Conservation (phyloP, 2,329 filamentous ascomycete genomes). For the Colletotrichum graminicola region DNA sequence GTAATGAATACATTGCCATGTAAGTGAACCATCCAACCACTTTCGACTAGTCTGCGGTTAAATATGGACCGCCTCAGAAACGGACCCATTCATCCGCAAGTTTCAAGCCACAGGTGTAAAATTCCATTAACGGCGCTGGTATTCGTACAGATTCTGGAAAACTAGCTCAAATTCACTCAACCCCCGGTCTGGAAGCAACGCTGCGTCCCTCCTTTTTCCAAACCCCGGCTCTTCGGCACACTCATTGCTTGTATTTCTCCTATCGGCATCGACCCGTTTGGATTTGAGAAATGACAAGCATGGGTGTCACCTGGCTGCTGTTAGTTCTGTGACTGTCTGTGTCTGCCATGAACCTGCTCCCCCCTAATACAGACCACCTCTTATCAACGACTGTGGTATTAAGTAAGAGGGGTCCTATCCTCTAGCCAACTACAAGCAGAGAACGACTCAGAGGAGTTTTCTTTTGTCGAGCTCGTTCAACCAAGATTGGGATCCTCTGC, state of each 20-base stretch:
- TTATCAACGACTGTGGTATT: neutral
- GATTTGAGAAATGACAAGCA: neutral
- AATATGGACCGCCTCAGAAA: neutral
- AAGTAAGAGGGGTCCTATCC: neutral
- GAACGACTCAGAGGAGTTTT: neutral
- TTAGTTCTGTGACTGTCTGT: neutral
- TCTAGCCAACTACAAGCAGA: neutral
- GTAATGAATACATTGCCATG: neutral
- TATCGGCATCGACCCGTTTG: too few species aligned
- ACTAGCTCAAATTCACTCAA: slow-evolving; percentile 2
- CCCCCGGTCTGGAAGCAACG: neutral
- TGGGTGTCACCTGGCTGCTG: neutral
- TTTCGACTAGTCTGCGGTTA: neutral
- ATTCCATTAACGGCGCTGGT: neutral
- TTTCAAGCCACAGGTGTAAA: neutral
- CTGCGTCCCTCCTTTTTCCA: neutral
- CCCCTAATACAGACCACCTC: too few species aligned
- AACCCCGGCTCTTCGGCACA: neutral
- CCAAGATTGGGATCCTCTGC: neutral
- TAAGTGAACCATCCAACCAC: neutral
- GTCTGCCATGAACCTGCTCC: neutral
- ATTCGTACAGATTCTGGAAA: neutral
- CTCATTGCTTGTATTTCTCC: neutral
- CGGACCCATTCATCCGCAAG: neutral
- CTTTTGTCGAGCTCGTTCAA: neutral